Evolutionary conservation across 129 eudicot genomes (phyloP).

Genomic region (Logfia minima): DNA sequence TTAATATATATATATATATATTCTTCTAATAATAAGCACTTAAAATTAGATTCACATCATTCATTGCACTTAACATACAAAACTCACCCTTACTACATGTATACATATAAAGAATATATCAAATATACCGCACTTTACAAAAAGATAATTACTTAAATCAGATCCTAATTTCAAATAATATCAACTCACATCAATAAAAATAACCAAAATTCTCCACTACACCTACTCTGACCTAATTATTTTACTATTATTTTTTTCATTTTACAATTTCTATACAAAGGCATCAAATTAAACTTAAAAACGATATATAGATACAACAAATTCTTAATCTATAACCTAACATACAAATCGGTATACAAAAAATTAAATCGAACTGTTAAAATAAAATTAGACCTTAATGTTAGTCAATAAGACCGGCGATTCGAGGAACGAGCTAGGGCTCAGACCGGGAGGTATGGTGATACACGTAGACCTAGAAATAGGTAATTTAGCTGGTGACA

Average conservation of each 20-base stretch:
- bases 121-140: slow-evolving; percentile 44
- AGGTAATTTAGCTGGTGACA: slow-evolving; percentile 98
- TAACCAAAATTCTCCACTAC: slow-evolving; percentile 38
- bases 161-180: slow-evolving; percentile 25
- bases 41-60: slow-evolving; percentile 23
- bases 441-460: slow-evolving; percentile 83
- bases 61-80: slow-evolving; percentile 35
- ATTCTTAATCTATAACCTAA: not conserved
- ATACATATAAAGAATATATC: slow-evolving; percentile 30
- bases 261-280: not conserved
- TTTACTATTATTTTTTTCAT: not conserved
- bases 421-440: slow-evolving; percentile 95
- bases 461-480: slow-evolving; percentile 75
- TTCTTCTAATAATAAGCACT: slow-evolving; percentile 50
- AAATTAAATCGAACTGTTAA: not conserved
- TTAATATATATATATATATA: slow-evolving; percentile 32
- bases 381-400: slow-evolving; percentile 52
- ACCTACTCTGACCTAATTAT: slow-evolving; percentile 27
- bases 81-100: slow-evolving; percentile 37
- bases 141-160: slow-evolving; percentile 29
- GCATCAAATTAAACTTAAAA: not conserved
- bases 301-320: not conserved
- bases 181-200: slow-evolving; percentile 37
- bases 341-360: not conserved
- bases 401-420: slow-evolving; percentile 92